A percentile compares a stretch with the other conserved stretches of the same genome.
These are phyloP conservation scores for Aspergillus sp. DNA, from an alignment of 2,329 filamentous ascomycete species.

Conservation along the genomic window DNA sequence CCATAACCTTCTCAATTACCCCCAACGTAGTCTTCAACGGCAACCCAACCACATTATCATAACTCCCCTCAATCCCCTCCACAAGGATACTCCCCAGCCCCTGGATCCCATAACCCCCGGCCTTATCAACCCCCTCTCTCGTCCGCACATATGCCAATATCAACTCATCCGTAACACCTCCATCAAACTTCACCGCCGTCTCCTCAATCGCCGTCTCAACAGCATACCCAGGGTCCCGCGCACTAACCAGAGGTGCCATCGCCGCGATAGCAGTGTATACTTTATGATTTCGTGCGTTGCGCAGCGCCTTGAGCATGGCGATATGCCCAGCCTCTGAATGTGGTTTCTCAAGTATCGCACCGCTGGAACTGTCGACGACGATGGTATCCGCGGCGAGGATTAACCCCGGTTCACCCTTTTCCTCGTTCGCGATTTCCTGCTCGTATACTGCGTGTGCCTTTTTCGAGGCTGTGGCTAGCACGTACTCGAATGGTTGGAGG, in stretches of 20 bases:
- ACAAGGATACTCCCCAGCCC: slow-evolving; percentile 80
- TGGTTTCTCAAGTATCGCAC: slow-evolving; percentile 86
- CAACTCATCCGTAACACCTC: slow-evolving; percentile 68
- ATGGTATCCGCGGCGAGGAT: slow-evolving; percentile 90
- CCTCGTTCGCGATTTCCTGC: slow-evolving; percentile 50
- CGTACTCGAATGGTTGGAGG: slow-evolving; percentile 81
- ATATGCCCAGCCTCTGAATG: slow-evolving; percentile 73
- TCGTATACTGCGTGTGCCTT: slow-evolving; percentile 73
- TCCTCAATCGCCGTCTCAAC: slow-evolving; percentile 79
- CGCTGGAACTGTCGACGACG: slow-evolving; percentile 64
- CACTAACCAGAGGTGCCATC: slow-evolving; percentile 75
- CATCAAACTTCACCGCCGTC: slow-evolving; percentile 82
- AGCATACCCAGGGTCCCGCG: slow-evolving; percentile 76
- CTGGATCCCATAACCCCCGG: slow-evolving; percentile 91
- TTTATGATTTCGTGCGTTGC: slow-evolving; percentile 70
- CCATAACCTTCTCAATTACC: slow-evolving; percentile 82
- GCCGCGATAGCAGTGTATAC: slow-evolving; percentile 80
- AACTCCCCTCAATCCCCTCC: slow-evolving; percentile 79
- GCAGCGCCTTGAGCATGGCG: slow-evolving; percentile 71
- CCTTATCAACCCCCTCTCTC: slow-evolving; percentile 90
- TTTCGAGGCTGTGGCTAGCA: slow-evolving; percentile 72
- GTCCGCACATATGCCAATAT: slow-evolving; percentile 64
- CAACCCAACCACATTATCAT: slow-evolving; percentile 91
- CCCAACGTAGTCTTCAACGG: slow-evolving; percentile 71
- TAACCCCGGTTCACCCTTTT: slow-evolving; percentile 64